Evolutionary conservation across 2,329 filamentous ascomycete genomes (phyloP).

Genomic region (Endoconidiophora polonica): DNA sequence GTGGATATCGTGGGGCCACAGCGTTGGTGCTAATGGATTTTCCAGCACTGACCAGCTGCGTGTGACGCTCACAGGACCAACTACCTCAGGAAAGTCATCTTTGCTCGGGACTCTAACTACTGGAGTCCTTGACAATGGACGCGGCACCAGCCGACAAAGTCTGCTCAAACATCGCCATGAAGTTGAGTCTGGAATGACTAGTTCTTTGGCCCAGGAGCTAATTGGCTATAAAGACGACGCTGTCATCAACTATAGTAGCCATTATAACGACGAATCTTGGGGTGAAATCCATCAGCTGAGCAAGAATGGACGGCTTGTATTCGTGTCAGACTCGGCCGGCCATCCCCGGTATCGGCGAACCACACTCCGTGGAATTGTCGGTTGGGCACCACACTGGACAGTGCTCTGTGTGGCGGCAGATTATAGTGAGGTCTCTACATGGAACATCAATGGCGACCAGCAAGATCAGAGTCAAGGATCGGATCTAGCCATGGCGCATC

Average conservation of each 20-base stretch:
- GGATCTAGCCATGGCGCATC: conserved; percentile 61
- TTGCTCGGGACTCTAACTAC: conserved; percentile 77
- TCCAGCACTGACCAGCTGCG: conserved; percentile 59
- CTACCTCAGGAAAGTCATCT: conserved; percentile 83
- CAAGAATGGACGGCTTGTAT: conserved; percentile 58
- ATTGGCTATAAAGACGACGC: conserved; percentile 54
- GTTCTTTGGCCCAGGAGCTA: conserved; percentile 84
- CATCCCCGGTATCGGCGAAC: conserved; percentile 81
- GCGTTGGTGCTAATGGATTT: background rate
- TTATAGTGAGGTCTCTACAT: conserved; percentile 33
- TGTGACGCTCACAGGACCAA: conserved; percentile 75
- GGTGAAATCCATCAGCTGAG: conserved; percentile 77
- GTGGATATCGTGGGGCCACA: conserved; percentile 5
- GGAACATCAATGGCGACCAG: background rate
- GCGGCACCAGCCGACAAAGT: conserved; percentile 76
- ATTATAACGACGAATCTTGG: conserved; percentile 80
- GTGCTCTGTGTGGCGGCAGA: conserved; percentile 75
- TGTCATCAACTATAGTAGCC: conserved; percentile 63
- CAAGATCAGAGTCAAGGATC: conserved; percentile 21
- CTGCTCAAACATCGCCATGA: conserved; percentile 88
- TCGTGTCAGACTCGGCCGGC: conserved; percentile 83
- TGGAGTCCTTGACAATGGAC: conserved; percentile 75
- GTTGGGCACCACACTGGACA: conserved; percentile 92
- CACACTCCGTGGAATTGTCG: conserved; percentile 74
- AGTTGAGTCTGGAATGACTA: conserved; percentile 78